Conservation (phyloP, 108 stramenopile species). For the Discostella pseudostelligera region DNA sequence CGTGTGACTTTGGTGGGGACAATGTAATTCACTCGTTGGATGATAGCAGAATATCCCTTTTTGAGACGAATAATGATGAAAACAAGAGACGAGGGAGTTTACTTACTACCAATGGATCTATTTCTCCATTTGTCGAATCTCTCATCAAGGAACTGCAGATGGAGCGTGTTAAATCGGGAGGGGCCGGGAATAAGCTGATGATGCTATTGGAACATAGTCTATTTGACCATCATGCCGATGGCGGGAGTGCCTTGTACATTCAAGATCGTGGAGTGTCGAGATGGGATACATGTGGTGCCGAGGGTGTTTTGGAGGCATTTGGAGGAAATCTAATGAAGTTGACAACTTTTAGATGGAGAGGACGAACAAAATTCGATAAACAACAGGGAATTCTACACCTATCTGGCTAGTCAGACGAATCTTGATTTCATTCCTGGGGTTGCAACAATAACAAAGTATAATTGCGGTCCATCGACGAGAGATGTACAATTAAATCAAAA, state of each 20-base stretch:
- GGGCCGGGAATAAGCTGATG: slow-evolving; percentile 69
- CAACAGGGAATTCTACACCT: slow-evolving; percentile 41
- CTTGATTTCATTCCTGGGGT: slow-evolving; percentile 49
- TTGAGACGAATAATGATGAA: neutral
- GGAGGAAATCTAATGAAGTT: slow-evolving; percentile 58
- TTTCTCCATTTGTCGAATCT: slow-evolving; percentile 54
- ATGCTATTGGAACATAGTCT: slow-evolving; percentile 52
- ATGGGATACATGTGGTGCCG: slow-evolving; percentile 68
- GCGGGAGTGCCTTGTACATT: slow-evolving; percentile 42
- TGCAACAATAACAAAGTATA: slow-evolving; percentile 54
- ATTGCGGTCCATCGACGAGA: slow-evolving; percentile 19
- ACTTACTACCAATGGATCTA: slow-evolving; percentile 60
- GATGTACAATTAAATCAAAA: slow-evolving; percentile 14
- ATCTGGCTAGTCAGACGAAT: slow-evolving; percentile 45
- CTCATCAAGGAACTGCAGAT: slow-evolving; percentile 40
- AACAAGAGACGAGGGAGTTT: slow-evolving; percentile 19
- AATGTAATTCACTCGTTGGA: neutral
- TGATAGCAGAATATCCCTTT: neutral
- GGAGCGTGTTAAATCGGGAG: slow-evolving; percentile 43
- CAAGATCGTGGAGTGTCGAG: slow-evolving; percentile 65
- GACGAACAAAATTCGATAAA: slow-evolving; percentile 4
- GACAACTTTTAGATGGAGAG: too few species aligned
- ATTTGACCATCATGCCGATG: neutral
- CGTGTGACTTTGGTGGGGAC: slow-evolving; percentile 19
- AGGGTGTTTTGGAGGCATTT: slow-evolving; percentile 56